Base-by-base conservation (phyloP, 768 basidiomycete species). In the Saitozyma sp. region DNA sequence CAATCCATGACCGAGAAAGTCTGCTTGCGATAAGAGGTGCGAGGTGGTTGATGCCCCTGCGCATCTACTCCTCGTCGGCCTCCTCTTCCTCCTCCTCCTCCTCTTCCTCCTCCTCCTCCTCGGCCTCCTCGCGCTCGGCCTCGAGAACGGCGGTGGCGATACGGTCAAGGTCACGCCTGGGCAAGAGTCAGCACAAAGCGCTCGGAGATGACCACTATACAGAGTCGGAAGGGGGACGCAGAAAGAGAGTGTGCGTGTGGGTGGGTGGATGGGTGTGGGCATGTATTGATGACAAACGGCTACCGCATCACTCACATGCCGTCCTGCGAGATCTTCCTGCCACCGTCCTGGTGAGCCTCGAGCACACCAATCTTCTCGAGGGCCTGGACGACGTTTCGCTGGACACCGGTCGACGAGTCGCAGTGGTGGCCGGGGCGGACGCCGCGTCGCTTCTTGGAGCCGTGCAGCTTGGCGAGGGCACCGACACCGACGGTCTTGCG, bases 321-420 rank as follows among this genome's bases (percentile, higher is more conserved):
- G 78, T 97, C 95, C 83, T 97, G 94, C 79, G 87, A 88, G 80
- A 98, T 95, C 83, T 91, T 87, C 76, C 96, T 88, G 65, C 95
- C 95, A 73, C 95, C 96, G 77, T 94, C 92, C 50, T 89, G 87
- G 64, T 89, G 86, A 82, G 89, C 85, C 84, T 98, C 96, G 75
- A 98, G 85, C 62, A 98, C 96, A 76, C 94, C 94, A 77, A 99
- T 97, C 86, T 95, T 96, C 86, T 97, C 95, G 72, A 98, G 84
- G 51, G 92, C 87, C 83, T 99, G 95, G 83, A 94, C 92, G 71
- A 97, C 83, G 83, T 90, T 93, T 79, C 94, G 89, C 82, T 97
- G 92, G 55, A 97, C 90, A 61, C 88, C 88, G 59, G 88, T 85
- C 49, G 94, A 92, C 29, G 87, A 85, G 78, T 89, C 85, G 60